Base-by-base conservation (phyloP, 176 grass and related monocot genomes). In the Pontederia crassipes region DNA sequence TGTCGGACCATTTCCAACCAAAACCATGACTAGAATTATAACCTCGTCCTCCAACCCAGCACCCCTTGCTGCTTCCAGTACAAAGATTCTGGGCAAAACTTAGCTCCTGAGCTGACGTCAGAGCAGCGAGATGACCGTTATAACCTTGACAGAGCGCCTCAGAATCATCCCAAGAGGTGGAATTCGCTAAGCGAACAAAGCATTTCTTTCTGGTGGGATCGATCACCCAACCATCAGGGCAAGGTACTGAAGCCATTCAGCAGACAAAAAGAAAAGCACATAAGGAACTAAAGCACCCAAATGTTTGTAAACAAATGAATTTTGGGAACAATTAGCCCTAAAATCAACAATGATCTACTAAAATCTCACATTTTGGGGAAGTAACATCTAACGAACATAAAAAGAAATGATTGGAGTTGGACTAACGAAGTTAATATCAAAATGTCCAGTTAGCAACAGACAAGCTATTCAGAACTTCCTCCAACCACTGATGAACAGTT, bases 41-140 rank as follows among this genome's bases (percentile, higher is more conserved):
- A 46, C n/a, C 64, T 52, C 32, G 75, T 56, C 83, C 83, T 72
- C 91, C 83, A 55, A 90, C 78, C 91, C 91, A 96, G 56, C 91
- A 96, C 9, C 91, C 86, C 0, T 55, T 76, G 61, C 50, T 61
- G 55, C 69, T 75, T 46, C 35, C 66, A 46, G 77, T 68, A 59
- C 91, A 90, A 9, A 96, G 56, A 64, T 72, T 82, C 28, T 59
- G 79, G 8, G 59, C 80, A 14, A 96, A 82, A 32, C 45, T 84
- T 32, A 90, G 69, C 70, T 90, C 91, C 46, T 90, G 72, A 72
- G 65, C 26, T 68, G 91, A 96, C 56, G 86, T 72, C 12, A 87
- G 54, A 18, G 77, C 72, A 46, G 91, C 86, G 28, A 96, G 55
- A 61, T 90, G 81, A 16, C 75, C 70, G 2, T 59, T 90, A 69